Base-by-base conservation (phyloP, 495 filamentous ascomycete genomes). In the Friedmanniomyces endolithicus region DNA sequence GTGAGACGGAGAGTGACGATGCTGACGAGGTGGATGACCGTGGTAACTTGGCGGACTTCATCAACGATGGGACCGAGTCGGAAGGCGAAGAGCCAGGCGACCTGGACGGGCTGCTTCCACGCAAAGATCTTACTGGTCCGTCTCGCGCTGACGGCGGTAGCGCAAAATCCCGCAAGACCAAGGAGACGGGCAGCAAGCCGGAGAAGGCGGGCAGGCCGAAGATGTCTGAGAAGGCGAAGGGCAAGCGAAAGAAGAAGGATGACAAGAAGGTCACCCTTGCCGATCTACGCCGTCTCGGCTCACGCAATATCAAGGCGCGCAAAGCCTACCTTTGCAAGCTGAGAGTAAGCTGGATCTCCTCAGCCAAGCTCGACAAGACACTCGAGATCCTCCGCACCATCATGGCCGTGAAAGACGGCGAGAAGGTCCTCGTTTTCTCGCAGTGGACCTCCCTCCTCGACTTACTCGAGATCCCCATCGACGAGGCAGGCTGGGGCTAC, bases 381-480 rank as follows among this genome's bases (percentile, higher is more conserved):
- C 65, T 88, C 20, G 81, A 88, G 54, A 77, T 94, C 31, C 72
- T 95, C 14, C 62, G 72, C 17, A 61, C 62, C 0, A 77, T 82
- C 52, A 67, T 77, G 50, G 59, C 66, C 23, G 68, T 68, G 11
- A 71, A 73, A 43, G 49, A 60, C 11, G 67, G 65, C 22, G 74
- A 92, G 68, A 96, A 96, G 68, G 92, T 86, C 1, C 89, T 98
- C 43, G 78, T 97, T 57, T 97, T 97, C 69, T 88, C 83, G 52
- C 86, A 94, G 65, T 97, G 90, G 70, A 95, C 90, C 6, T 85
- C 87, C 0, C 75, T 96, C 16, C 79, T 97, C 6, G 90, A 96
- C 68, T 75, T 95, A n/a, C 78, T 96, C 8, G 88, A 96, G 69
- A 77, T 94, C n/a, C 86, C 89, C 0, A 78, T 96, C 60, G 74